A percentile compares a stretch with the other conserved stretches of the same genome.
Conservation (phyloP, 768 basidiomycete genomes). For the Filobasidium floriforme region DNA sequence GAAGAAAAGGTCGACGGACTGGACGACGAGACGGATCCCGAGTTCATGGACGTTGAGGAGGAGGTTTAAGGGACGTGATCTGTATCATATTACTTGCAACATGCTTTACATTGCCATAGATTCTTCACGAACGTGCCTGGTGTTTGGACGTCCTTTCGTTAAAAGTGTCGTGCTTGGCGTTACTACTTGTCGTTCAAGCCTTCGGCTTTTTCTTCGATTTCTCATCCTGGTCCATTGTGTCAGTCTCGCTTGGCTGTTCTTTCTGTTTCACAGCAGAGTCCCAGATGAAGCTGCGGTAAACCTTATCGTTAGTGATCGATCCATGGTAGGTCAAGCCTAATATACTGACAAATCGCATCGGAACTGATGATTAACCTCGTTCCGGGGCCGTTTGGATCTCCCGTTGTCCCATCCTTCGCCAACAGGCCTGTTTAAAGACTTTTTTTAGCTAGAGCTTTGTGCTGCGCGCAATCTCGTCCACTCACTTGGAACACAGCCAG, state of each 20-base stretch:
- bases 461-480: neutral
- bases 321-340: neutral
- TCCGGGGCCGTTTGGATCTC: constrained; percentile 36
- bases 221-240: too few relatives aligned
- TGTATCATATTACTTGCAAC: too few relatives aligned
- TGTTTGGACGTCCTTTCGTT: too few relatives aligned
- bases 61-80: neutral
- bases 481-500: constrained; percentile 39
- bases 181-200: too few relatives aligned
- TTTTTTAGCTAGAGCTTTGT: too few relatives aligned
- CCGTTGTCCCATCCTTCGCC: constrained; percentile 43
- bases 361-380: constrained; percentile 43
- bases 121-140: too few relatives aligned
- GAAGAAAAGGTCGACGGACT: neutral
- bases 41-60: constrained; percentile 12
- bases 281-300: constrained; percentile 38
- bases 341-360: constrained; percentile 42
- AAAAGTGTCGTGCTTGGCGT: too few relatives aligned
- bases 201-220: too few relatives aligned
- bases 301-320: neutral
- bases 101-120: too few relatives aligned
- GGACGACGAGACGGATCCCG: constrained; percentile 20
- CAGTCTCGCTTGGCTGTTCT: neutral
- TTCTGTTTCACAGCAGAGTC: constrained; percentile 33
- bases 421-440: constrained; percentile 33